These are phyloP conservation scores for Austroboletus festivus DNA, from an alignment of 768 basidiomycete genomes.

Conservation along the genomic window DNA sequence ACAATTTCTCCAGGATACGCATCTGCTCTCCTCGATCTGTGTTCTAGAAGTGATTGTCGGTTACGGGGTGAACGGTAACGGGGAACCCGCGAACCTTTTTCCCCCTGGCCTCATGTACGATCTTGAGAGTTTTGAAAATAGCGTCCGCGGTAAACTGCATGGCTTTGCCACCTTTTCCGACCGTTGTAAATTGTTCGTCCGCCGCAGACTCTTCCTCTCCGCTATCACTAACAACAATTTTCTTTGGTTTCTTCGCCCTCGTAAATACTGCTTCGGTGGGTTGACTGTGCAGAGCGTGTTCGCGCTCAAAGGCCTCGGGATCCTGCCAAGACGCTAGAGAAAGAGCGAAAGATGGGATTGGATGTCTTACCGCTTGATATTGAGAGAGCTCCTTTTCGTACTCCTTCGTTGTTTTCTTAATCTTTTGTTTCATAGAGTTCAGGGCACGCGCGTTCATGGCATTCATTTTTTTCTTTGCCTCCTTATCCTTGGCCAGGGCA, in stretches of 20 bases:
- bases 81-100: slow-evolving; percentile 80
- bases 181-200: slow-evolving; percentile 79
- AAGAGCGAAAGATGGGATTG: neutral
- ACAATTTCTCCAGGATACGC: slow-evolving; percentile 80
- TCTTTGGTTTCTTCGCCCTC: slow-evolving; percentile 37
- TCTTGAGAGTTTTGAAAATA: slow-evolving; percentile 89
- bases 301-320: slow-evolving; percentile 81
- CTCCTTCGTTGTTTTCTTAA: slow-evolving; percentile 89
- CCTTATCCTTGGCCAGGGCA: slow-evolving; percentile 82
- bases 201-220: slow-evolving; percentile 40
- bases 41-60: slow-evolving; percentile 53
- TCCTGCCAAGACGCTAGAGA: slow-evolving; percentile 49
- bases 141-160: slow-evolving; percentile 79
- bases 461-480: slow-evolving; percentile 94
- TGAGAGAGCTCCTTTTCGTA: slow-evolving; percentile 76
- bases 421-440: slow-evolving; percentile 97
- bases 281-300: slow-evolving; percentile 56
- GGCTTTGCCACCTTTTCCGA: slow-evolving; percentile 85
- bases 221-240: slow-evolving; percentile 32
- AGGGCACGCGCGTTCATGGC: slow-evolving; percentile 90
- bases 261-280: slow-evolving; percentile 41
- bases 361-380: slow-evolving; percentile 66
- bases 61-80: slow-evolving; percentile 5
- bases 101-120: slow-evolving; percentile 90
- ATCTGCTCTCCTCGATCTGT: slow-evolving; percentile 96